These are phyloP conservation scores for Lathyrus tuberosus DNA, from an alignment of 306 rosid genomes.

Conservation along the genomic window DNA sequence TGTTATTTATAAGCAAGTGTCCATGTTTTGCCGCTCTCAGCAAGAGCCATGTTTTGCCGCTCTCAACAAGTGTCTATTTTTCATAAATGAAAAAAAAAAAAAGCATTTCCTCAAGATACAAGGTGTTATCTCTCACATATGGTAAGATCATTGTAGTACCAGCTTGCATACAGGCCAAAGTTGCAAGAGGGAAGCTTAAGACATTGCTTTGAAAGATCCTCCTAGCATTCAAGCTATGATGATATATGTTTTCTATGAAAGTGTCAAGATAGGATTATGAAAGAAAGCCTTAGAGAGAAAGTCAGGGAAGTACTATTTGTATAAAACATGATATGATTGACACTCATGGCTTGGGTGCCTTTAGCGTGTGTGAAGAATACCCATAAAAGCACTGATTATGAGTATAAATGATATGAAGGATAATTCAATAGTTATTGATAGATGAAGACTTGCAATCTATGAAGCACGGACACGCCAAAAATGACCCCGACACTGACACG, in stretches of 20 bases:
- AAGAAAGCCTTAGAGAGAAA: background rate
- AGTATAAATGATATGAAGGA: constrained; percentile 4
- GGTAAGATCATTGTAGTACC: background rate
- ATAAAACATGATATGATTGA: constrained; percentile 9
- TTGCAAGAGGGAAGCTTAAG: constrained; percentile 10
- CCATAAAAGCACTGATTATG: background rate
- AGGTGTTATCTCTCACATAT: constrained; percentile 1
- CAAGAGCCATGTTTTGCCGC: background rate
- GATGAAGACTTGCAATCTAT: background rate
- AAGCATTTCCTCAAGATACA: background rate
- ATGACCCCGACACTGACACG: too few relatives aligned
- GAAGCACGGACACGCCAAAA: too few relatives aligned
- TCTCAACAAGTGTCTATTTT: background rate
- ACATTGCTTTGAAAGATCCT: constrained; percentile 7
- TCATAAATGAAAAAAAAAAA: background rate
- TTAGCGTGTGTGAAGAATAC: background rate
- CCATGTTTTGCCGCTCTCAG: background rate
- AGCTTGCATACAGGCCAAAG: background rate
- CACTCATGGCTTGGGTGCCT: constrained; percentile 1
- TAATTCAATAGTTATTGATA: background rate
- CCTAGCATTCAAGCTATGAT: constrained; percentile 9
- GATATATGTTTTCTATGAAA: background rate
- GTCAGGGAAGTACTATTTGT: background rate
- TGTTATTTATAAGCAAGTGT: background rate
- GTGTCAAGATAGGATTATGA: background rate